Base-by-base conservation (phyloP, 306 rosid genomes). In the Lablab purpureus region DNA sequence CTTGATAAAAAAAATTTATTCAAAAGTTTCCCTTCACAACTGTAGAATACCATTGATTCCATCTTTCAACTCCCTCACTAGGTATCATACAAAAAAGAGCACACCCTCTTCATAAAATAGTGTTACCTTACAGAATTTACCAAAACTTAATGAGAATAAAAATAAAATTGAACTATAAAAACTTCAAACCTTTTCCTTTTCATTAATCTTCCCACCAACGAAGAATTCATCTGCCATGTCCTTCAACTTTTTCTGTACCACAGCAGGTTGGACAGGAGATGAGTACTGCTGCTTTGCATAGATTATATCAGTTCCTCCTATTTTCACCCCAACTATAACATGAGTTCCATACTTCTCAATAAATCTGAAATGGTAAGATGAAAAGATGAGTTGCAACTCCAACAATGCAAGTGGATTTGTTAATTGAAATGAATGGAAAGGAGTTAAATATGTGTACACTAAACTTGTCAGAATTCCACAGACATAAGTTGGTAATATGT, bases 341-440 rank as follows among this genome's bases (percentile, higher is more conserved):
- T 93, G 98, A 28, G 98, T 93, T 60, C 98, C 98, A 45, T 87
- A 91, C 81, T 84, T 89, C 46, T 87, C 84, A 62, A 93, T 84
- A 78, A 93, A 93, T 88, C 96, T 93, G 83, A 69, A 76, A 84
- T 64, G 43, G 75, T 25, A 41, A 32, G 67, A 72, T 59, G 47
- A 65, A 76, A 75, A 17, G 11, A 58, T 64, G 63, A 66, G 18
- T 51, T 58, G 49, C 49, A 66, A 51, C 56, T 60, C n/a, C 34
- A 70, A 27, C 70, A 55, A 23, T 36, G 69, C 43, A 55, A 34
- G 28, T 14, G 77, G 19, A 58, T 25, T 30, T 25, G 50, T 32
- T 70, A 21, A 15, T 32, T 32, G 41, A 69, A 55, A 52, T 79
- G 65, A 67, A 30, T 10, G 59, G 46, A 55, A 67, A 78, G 54